Base-by-base conservation (phyloP, 2,329 filamentous ascomycete species). In the Apiospora koreana region DNA sequence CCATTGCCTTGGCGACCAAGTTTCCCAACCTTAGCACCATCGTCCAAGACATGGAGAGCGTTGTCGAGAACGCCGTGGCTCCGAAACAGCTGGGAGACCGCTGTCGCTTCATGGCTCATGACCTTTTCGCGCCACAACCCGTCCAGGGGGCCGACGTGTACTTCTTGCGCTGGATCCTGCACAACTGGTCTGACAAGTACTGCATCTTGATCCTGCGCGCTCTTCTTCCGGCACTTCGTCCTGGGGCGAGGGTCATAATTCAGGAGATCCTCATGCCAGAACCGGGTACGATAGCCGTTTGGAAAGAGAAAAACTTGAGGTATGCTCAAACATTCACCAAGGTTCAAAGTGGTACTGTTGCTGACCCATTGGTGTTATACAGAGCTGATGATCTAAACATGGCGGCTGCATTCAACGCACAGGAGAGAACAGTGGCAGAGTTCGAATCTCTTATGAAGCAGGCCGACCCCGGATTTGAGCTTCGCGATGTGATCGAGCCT, bases 161-260 rank as follows among this genome's bases (percentile, higher is more conserved):
- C 75, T 78, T 85, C 69, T 77, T 86, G 68, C 82, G 83, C 25
- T 79, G 80, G 75, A 84, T 86, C 66, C 76, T 87, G 35, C 85
- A 86, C 73, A 83, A 86, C 74, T 85, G 83, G 82, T 80, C 83
- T 0, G 82, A 86, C 38, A 77, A 79, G 21, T 78, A 83, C 66
- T 75, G 74, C 1, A 73, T 79, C 18, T 72, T 74, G 50, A 83
- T 84, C 50, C 74, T 80, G 8, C 76, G 76, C 38, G 79, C 76
- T 9, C 73, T 85, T 23, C 72, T 82, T 0, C 82, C 83, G 0
- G 79, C 83, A 35, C 71, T 86, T 69, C 80, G 83, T 73, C 76
- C 80, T 16, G 78, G 84, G 45, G 9, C 23, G 6, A 28, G 6
- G 23, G 25, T 54, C 14, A 1, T 54, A 1, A 54, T 54, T n/a